Conservation (phyloP, 2,329 filamentous ascomycete species). For the Aureobasidium subglaciale region DNA sequence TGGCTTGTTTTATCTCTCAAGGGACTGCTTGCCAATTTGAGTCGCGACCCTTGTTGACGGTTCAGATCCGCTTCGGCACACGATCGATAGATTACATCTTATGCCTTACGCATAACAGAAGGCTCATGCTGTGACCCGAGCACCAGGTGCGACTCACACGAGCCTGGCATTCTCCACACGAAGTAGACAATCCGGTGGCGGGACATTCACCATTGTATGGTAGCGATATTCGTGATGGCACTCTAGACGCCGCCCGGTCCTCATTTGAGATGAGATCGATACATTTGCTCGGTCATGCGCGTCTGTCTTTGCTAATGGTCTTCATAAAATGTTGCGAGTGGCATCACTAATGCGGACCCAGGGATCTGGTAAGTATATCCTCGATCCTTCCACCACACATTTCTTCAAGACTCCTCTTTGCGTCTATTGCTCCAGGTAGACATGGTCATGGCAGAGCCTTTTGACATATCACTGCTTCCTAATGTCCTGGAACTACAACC, state of each 20-base stretch:
- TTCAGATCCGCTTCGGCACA: not conserved
- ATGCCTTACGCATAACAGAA: not conserved
- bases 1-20: not conserved
- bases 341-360: not conserved
- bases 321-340: not conserved
- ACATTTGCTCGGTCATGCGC: not conserved
- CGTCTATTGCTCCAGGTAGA: not conserved
- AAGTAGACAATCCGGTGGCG: not conserved
- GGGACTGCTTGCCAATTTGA: not conserved
- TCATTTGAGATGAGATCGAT: too few relatives aligned
- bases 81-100: slow-evolving; percentile 4
- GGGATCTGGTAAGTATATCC: slow-evolving; percentile 10
- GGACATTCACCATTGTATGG: not conserved
- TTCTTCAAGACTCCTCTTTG: not conserved
- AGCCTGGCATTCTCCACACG: not conserved
- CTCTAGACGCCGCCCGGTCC: not conserved
- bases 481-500: slow-evolving; percentile 8
- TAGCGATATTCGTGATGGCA: not conserved
- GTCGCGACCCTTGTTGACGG: not conserved
- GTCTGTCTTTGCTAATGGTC: not conserved
- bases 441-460: not conserved
- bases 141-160: not conserved
- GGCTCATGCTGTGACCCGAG: not conserved
- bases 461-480: not conserved
- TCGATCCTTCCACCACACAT: not conserved